A percentile compares a stretch with the other conserved stretches of the same genome.
These are phyloP conservation scores for Exophiala bonariae DNA, from an alignment of 2,329 filamentous ascomycete species.

Conservation along the genomic window DNA sequence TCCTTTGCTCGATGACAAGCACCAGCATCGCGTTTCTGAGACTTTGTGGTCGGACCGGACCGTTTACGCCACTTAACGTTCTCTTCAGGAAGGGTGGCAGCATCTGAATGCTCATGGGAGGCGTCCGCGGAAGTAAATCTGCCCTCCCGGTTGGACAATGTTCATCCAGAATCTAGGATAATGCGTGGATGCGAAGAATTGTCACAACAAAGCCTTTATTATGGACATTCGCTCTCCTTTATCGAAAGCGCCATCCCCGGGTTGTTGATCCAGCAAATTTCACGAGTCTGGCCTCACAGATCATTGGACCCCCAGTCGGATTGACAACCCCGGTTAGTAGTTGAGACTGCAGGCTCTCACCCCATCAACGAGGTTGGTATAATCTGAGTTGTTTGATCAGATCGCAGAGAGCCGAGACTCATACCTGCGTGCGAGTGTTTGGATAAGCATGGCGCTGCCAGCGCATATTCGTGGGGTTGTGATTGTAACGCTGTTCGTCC, in stretches of 20 bases:
- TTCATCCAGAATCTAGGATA: too few species aligned
- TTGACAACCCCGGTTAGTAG: constrained; percentile 8
- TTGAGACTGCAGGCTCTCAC: background rate
- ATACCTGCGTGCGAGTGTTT: background rate
- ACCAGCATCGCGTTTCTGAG: background rate
- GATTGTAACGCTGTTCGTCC: too few species aligned
- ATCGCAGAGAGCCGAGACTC: constrained; percentile 1
- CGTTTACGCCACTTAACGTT: constrained; percentile 6
- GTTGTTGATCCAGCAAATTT: constrained; percentile 11
- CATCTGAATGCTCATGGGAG: too few species aligned
- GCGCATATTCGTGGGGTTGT: background rate
- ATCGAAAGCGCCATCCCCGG: constrained; percentile 14
- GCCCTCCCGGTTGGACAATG: too few species aligned
- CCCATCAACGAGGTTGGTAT: too few species aligned
- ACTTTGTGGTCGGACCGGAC: constrained; percentile 9
- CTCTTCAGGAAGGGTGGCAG: too few species aligned
- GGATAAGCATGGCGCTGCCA: background rate
- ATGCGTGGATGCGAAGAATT: too few species aligned
- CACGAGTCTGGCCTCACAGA: constrained; percentile 5
- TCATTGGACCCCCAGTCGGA: background rate
- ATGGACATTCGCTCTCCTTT: too few species aligned
- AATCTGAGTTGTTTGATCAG: background rate
- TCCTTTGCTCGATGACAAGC: constrained; percentile 2
- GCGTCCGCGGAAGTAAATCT: too few species aligned
- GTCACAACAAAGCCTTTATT: too few species aligned